phyloP scores from a whole-genome alignment of 148 eudicot genomes.

The Camellia granthamiana region DNA sequence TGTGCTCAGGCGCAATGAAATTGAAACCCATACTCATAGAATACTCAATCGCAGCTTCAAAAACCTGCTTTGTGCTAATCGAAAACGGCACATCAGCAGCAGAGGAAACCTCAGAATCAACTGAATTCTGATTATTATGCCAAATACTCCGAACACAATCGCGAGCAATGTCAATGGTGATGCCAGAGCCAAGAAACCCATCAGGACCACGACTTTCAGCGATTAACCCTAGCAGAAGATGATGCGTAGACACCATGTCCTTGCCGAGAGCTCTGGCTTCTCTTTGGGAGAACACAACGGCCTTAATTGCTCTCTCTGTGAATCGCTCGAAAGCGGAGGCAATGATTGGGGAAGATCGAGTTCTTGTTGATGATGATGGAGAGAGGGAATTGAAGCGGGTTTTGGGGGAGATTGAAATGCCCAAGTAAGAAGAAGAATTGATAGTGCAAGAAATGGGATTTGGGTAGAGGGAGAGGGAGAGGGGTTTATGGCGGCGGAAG shows the following conservation, averaged over 20 bases:
- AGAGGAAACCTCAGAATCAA: conserved; percentile 16
- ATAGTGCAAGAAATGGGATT: conserved; percentile 2
- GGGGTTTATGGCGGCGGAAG: neutral
- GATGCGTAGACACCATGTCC: conserved; percentile 46
- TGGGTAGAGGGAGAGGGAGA: neutral
- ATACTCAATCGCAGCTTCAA: conserved; percentile 62
- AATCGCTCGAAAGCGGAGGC: conserved; percentile 47
- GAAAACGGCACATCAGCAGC: conserved; percentile 51
- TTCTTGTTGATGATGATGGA: neutral
- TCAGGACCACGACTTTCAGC: conserved; percentile 36
- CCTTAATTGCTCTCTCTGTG: conserved; percentile 53
- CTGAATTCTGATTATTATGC: conserved; percentile 16
- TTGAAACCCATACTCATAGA: conserved; percentile 55
- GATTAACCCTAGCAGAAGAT: conserved; percentile 45
- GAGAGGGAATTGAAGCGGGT: neutral
- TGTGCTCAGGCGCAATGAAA: conserved; percentile 57
- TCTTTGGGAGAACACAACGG: conserved; percentile 47
- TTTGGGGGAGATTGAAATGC: conserved; percentile 13
- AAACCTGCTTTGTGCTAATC: conserved; percentile 41
- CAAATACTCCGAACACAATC: conserved; percentile 39
- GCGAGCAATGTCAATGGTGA: conserved; percentile 39
- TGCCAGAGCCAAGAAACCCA: conserved; percentile 46
- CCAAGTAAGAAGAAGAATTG: conserved; percentile 22
- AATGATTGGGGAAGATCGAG: conserved; percentile 4
- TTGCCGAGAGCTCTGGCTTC: conserved; percentile 44